Base-by-base conservation (phyloP, 495 filamentous ascomycete species). In the Penicillium tannophilum region DNA sequence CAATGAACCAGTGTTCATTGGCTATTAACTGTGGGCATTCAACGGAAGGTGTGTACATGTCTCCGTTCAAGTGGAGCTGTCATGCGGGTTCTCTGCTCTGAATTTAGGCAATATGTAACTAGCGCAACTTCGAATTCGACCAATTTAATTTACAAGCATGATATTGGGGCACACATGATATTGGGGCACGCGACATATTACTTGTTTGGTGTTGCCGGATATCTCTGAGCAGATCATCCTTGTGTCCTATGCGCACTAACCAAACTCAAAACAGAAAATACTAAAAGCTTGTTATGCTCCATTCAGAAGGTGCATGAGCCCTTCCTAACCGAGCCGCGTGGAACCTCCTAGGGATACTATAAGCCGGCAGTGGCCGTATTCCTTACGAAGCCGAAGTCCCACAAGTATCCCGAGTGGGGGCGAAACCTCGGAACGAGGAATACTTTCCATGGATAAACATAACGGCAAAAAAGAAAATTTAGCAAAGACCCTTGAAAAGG, bases 101-200 rank as follows among this genome's bases (percentile, higher is more conserved):
- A 16, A 47, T 47, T 47, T 24, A 47, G 45, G 45, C 45, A 26
- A 45, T 20, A 20, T 5, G 23, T 24, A 16, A 5, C 6, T 28
- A 28, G 28, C 28, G 28, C 28, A 28, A 28, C 20, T 23, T 1
- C 20, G 20, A 23, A 23, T 23, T 23, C 20, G 20, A 23, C 20
- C 20, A 23, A 23, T 23, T 23, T 23, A 23, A 23, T 23, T 23
- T 23, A 23, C 20, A 23, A 23, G 20, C 20, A 23, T 23, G 20
- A 23, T 23, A 23, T 2, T 23, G 20, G 20, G n/a, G n/a, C n/a
- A n/a, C n/a, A n/a, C n/a, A n/a, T n/a, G n/a, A n/a, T n/a, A n/a
- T n/a, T n/a, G n/a, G 12, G 19, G 33, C 50, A 52, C 50, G 50
- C 50, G 50, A 52, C 50, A 52, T 16, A 36, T 52, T 52, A 10